phyloP scores from a whole-genome alignment of 108 stramenopile genomes.

The Licmophora abbreviata region DNA sequence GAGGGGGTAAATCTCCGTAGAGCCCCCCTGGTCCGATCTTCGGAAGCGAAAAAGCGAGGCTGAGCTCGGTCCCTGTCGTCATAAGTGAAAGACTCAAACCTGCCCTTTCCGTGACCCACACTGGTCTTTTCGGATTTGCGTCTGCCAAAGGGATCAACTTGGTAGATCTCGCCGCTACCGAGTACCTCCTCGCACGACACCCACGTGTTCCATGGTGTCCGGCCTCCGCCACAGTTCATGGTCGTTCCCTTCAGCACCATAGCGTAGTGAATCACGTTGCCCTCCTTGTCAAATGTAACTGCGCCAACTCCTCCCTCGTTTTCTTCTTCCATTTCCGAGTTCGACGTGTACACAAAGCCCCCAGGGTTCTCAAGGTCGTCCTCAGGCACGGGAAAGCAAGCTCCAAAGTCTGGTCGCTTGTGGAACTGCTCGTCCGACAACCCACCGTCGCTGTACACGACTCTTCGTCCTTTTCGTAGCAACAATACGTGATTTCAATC shows the following conservation, averaged over 20 bases:
- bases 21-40: constrained; percentile 30
- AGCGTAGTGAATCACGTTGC: neutral
- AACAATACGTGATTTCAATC: neutral
- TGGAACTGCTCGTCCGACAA: neutral
- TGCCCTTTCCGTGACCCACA: constrained; percentile 11
- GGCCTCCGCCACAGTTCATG: constrained; percentile 15
- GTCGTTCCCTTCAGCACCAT: neutral
- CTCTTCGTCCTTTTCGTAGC: neutral
- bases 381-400: neutral
- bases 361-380: constrained; percentile 14
- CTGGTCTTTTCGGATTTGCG: neutral
- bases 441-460: neutral
- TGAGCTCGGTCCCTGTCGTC: constrained; percentile 9
- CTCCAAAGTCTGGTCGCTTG: neutral
- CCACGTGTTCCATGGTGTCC: constrained; percentile 21
- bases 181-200: constrained; percentile 13
- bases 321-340: constrained; percentile 16
- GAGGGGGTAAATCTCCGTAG: constrained; percentile 35
- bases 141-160: constrained; percentile 20
- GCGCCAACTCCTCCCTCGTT: constrained; percentile 4
- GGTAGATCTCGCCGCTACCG: neutral
- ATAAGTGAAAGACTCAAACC: constrained; percentile 36
- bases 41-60: constrained; percentile 39
- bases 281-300: neutral
- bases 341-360: constrained; percentile 10